phyloP scores from a whole-genome alignment of 345 rosid species.

The Salix exigua region DNA sequence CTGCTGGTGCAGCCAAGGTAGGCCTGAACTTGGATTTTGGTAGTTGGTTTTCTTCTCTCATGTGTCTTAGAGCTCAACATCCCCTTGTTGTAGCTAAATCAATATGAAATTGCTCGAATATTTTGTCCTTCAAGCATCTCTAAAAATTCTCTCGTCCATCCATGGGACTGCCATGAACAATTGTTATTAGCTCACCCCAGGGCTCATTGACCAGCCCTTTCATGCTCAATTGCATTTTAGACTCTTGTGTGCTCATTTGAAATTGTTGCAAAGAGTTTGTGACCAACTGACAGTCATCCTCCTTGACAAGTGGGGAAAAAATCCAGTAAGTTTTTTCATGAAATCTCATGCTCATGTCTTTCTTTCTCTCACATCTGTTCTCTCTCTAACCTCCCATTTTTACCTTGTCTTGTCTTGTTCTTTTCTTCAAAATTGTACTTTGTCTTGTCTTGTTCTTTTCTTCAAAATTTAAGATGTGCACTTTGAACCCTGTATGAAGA shows the following conservation, averaged over 20 bases:
- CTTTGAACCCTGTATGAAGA: no score
- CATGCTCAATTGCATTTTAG: background rate
- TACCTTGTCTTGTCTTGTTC: no score
- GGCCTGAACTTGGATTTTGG: slow-evolving; percentile 3
- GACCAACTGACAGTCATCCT: no score
- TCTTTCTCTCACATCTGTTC: no score
- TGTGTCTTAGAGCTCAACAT: background rate
- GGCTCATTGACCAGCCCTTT: background rate
- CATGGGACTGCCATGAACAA: background rate
- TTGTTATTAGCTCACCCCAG: background rate
- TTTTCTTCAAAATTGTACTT: no score
- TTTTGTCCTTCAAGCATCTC: background rate
- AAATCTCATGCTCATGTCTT: no score
- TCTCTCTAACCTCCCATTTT: no score
- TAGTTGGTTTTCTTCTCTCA: background rate
- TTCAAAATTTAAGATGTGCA: no score
- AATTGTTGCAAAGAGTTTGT: background rate
- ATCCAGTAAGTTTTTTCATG: no score
- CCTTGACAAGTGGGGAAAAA: no score
- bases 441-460: no score
- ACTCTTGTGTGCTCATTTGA: background rate
- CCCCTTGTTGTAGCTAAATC: background rate
- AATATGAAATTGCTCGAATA: no score
- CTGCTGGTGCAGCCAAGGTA: slow-evolving; percentile 99
- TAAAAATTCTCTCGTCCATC: background rate